phyloP scores from a whole-genome alignment of 129 eudicot species.

The Lactuca sativa region DNA sequence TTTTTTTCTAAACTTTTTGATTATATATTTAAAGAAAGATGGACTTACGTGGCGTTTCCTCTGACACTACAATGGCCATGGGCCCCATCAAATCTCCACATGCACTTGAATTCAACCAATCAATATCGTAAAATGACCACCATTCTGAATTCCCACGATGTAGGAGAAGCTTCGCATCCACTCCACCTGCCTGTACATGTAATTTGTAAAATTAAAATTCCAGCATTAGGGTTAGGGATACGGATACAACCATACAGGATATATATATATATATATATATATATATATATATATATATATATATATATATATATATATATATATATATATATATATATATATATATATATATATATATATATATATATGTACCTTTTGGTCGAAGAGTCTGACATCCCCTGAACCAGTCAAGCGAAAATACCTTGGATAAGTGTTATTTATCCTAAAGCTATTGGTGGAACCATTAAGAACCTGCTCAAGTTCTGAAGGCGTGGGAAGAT shows the following conservation, averaged over 20 bases:
- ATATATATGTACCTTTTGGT: slow-evolving; percentile 57
- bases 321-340: no score
- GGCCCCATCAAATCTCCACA: slow-evolving; percentile 87
- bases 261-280: no score
- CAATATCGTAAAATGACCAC: slow-evolving; percentile 91
- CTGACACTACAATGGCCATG: slow-evolving; percentile 88
- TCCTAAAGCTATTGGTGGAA: slow-evolving; percentile 64
- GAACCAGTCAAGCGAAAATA: slow-evolving; percentile 94
- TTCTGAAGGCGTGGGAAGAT: slow-evolving; percentile 71
- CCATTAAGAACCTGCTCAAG: slow-evolving; percentile 77
- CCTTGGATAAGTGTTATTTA: slow-evolving; percentile 72
- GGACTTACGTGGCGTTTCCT: slow-evolving; percentile 97
- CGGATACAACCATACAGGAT: not conserved
- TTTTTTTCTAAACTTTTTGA: not conserved
- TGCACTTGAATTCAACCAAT: slow-evolving; percentile 45
- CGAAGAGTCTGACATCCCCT: slow-evolving; percentile 89
- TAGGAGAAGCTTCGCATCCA: slow-evolving; percentile 68
- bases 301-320: no score
- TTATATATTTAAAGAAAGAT: not conserved
- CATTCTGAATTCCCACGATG: slow-evolving; percentile 63
- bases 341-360: no score
- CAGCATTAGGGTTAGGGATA: not conserved
- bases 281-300: no score
- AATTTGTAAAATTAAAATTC: not conserved
- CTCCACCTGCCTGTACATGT: slow-evolving; percentile 52